Evolutionary conservation across 345 rosid species (phyloP).

Genomic region (Salix dunnii): DNA sequence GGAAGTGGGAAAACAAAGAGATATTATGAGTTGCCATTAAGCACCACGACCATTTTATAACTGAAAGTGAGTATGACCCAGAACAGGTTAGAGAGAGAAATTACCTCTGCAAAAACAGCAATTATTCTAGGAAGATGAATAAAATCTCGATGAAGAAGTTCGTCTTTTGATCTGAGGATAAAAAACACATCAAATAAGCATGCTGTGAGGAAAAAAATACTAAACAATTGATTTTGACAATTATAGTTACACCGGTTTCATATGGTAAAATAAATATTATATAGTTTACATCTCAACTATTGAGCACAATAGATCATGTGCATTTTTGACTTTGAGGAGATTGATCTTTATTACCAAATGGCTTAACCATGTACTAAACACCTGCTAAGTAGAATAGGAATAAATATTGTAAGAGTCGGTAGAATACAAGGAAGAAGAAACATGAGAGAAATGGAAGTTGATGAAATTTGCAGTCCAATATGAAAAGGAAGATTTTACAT

Average conservation of each 20-base stretch:
- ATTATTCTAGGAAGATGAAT: background rate
- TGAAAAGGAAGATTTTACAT: too few species aligned
- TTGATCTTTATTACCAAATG: background rate
- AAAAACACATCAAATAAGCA: too few species aligned
- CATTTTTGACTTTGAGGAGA: background rate
- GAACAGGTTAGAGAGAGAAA: background rate
- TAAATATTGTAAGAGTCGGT: background rate
- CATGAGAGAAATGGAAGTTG: too few species aligned
- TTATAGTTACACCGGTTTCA: too few species aligned
- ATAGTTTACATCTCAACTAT: background rate
- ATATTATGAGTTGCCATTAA: too few species aligned
- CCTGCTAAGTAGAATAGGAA: background rate
- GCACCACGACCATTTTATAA: too few species aligned
- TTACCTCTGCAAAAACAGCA: background rate
- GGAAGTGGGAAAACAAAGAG: too few species aligned
- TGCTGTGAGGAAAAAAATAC: too few species aligned
- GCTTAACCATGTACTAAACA: background rate
- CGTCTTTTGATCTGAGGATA: background rate
- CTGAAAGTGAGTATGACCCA: too few species aligned
- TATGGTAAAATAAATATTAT: background rate
- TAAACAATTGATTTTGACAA: background rate
- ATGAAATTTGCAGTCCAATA: too few species aligned
- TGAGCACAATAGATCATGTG: background rate
- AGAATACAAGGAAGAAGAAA: background rate
- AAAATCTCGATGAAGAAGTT: background rate